Base-by-base conservation (phyloP, 176 grass and related monocot genomes). In the Poa pratensis region DNA sequence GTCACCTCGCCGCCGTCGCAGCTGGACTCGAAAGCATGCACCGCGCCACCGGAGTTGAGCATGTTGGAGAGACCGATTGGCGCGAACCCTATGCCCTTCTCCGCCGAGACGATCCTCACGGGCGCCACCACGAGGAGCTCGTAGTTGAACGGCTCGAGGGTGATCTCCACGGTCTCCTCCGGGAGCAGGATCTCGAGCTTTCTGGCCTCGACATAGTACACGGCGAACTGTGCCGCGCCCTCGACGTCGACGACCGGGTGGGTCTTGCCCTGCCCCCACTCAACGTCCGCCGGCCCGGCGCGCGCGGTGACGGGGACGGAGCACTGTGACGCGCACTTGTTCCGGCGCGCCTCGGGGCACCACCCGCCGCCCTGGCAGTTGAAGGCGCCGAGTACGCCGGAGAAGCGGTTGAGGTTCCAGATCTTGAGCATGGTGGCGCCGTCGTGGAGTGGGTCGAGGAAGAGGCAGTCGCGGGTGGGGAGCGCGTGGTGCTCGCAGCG, bases 341-440 rank as follows among this genome's bases (percentile, higher is more conserved):
- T 97, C 57, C 90, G 72, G 9, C 92, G 88, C 1, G 69, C 84
- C 84, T 93, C 81, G 13, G 67, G 90, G 72, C 92, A 82, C 92
- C 92, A 97, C 13, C 90, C 92, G 69, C 92, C 90, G 42, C 95
- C 92, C 90, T 97, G 95, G 87, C 95, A 97, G 60, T 97, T 94
- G 87, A 97, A 94, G 0, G 53, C 85, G 67, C 95, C 95, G 24
- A 94, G 43, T 16, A 97, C 87, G 30, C 95, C 92, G 12, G 88
- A 72, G 83, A 92, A 91, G 42, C 76, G 69, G 35, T 90, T 93
- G 6, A 91, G 79, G 75, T 93, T 97, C 95, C 95, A 97, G 22
- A 97, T 97, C 87, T 94, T 94, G 71, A 97, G 92, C 82, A 97
- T 52, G 24, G 24, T 14, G 60, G 50, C 50, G 16, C 37, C 93